A percentile compares a stretch with the other conserved stretches of the same genome.
Conservation (phyloP, 257 asterid species). For the Leptodermis oblonga region DNA sequence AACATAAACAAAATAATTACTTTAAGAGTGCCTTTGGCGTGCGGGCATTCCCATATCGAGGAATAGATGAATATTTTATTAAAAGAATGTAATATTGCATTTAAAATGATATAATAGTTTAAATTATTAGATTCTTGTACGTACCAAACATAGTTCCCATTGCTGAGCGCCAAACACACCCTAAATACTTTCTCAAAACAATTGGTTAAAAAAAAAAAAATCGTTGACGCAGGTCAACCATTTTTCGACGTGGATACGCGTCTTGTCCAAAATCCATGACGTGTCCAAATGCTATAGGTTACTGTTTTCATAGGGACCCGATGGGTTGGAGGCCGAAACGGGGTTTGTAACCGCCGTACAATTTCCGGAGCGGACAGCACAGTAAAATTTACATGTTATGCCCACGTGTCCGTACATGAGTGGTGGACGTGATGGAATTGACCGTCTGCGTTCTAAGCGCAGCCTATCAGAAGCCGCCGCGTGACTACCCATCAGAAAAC, state of each 20-base stretch:
- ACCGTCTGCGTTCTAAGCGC: background rate
- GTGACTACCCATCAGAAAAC: background rate
- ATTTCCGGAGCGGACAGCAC: background rate
- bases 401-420: slow-evolving; percentile 10
- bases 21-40: no score
- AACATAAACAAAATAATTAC: no score
- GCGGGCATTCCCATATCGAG: no score
- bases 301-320: background rate
- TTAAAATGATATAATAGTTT: no score
- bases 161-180: no score
- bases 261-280: background rate
- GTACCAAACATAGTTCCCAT: no score
- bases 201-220: background rate
- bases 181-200: no score
- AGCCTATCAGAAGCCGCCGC: slow-evolving; percentile 9
- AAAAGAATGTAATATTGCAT: no score
- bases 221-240: background rate
- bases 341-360: slow-evolving; percentile 4
- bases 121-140: no score
- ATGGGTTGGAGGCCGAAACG: slow-evolving; percentile 3
- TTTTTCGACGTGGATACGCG: background rate
- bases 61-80: no score
- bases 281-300: background rate
- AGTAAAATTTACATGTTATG: background rate
- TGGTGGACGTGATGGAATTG: slow-evolving; percentile 6